phyloP scores from a whole-genome alignment of 139 green algal species.

The Chlorella sp. region DNA sequence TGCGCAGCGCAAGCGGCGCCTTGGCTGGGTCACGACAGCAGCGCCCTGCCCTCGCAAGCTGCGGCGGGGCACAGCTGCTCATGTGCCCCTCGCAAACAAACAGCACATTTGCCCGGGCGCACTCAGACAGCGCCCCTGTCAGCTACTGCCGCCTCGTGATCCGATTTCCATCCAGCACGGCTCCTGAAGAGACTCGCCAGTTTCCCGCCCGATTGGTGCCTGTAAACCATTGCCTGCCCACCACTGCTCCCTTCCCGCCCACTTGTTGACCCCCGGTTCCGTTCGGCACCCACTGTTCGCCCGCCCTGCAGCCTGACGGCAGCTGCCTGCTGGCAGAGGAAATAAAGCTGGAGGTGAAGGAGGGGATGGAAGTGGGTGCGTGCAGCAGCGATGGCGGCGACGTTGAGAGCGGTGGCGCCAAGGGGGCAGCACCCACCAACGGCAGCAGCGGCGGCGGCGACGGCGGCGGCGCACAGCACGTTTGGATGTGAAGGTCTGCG shows the following conservation, averaged over 20 bases:
- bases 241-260: not conserved
- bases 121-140: not conserved
- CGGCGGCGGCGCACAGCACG: not conserved
- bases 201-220: too few relatives aligned
- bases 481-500: too few relatives aligned
- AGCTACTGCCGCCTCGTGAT: too few relatives aligned
- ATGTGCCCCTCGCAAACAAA: too few relatives aligned
- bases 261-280: too few relatives aligned
- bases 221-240: not conserved
- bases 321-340: not conserved
- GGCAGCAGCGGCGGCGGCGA: not conserved
- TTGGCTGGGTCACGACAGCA: too few relatives aligned
- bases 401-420: not conserved
- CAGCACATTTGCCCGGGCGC: not conserved
- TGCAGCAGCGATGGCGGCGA: not conserved
- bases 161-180: too few relatives aligned
- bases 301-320: not conserved
- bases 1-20: too few relatives aligned
- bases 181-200: too few relatives aligned
- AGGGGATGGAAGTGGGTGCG: not conserved
- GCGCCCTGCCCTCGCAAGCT: too few relatives aligned
- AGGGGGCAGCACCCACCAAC: not conserved
- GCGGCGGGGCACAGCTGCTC: too few relatives aligned
- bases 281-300: not conserved
- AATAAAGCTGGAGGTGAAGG: not conserved